Percentiles rank a stretch among this genome's conserved stretches.
phyloP scores from a whole-genome alignment of 176 grass and related monocot genomes.

The Oryza punctata region DNA sequence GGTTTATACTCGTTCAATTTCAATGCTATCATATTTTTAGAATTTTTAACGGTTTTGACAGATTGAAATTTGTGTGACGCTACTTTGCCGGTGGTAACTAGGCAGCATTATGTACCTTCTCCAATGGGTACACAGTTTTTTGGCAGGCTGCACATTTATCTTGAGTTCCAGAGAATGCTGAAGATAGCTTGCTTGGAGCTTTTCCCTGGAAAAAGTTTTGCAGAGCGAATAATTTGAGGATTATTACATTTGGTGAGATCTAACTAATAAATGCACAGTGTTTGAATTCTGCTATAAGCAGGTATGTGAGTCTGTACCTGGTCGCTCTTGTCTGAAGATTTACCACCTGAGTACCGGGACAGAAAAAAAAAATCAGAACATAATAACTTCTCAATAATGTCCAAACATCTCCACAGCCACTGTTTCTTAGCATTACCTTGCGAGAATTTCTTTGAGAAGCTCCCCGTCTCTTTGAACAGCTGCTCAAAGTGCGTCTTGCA shows the following conservation, averaged over 20 bases:
- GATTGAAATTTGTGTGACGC: not conserved
- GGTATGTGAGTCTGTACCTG: slow-evolving; percentile 44
- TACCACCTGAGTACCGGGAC: slow-evolving; percentile 37
- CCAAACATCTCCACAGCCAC: not conserved
- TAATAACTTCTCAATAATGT: not conserved
- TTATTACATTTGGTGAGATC: not conserved
- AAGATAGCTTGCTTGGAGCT: slow-evolving; percentile 83
- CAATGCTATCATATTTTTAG: not conserved
- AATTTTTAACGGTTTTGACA: not conserved
- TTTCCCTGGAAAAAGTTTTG: slow-evolving; percentile 47
- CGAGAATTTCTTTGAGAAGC: slow-evolving; percentile 77
- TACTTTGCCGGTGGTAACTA: not conserved
- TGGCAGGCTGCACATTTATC: slow-evolving; percentile 95
- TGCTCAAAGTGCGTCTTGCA: slow-evolving; percentile 98
- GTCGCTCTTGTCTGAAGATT: slow-evolving; percentile 58
- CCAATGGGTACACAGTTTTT: slow-evolving; percentile 89
- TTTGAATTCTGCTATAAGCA: not conserved
- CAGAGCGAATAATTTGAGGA: not conserved
- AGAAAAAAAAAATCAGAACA: slow-evolving; percentile 18
- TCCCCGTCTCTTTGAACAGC: slow-evolving; percentile 94
- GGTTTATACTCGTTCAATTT: not conserved
- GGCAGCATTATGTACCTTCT: slow-evolving; percentile 59
- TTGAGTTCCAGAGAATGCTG: slow-evolving; percentile 81
- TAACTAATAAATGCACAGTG: not conserved
- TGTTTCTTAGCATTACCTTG: slow-evolving; percentile 40